Evolutionary conservation across 2,329 filamentous ascomycete genomes (phyloP), one percentile per base, ranked within the genome.

Genomic region (Diaporthe amygdali): DNA sequence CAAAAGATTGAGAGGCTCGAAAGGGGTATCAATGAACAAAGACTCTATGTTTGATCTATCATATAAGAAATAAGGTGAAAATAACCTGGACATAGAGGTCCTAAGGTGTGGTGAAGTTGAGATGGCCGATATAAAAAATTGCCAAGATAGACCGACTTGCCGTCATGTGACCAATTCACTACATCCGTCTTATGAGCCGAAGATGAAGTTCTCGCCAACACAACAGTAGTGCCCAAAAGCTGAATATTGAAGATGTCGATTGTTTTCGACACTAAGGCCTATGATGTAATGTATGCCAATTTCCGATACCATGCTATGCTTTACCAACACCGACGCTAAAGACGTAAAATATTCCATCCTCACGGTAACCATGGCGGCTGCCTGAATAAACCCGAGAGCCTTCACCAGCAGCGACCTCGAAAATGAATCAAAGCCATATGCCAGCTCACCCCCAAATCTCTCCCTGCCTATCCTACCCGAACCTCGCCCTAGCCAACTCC

Each of bases 401-500:
- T 5, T 1, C 17, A 22, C 27, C n/a, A 5, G 17, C 25, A 30
- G n/a, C n/a, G 17, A 14, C 9, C 52, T n/a, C 32, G 10, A 14
- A 39, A 3, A 39, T 39, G n/a, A 6, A n/a, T 3, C 12, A 41
- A 47, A 34, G 30, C 51, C 52, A 10, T 5, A 22, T 12, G 37
- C 3, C 10, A 25, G 30, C 49, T 14, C 9, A 3, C 15, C 15
- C 34, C 10, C 14, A 17, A 44, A 8, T n/a, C 32, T 32, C 52
- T 22, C 22, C 49, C 9, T n/a, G n/a, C n/a, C n/a, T n/a, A n/a
- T n/a, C 37, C 71, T 79, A 90, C 32, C 94, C 94, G 86, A 94
- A 97, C 74, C 93, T 88, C 83, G 94, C 89, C 82, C 88, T 92
- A 20, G 95, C 96, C 82, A 98, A 82, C 76, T 91, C 90, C 82